These are phyloP conservation scores for Calonectria fujianensis DNA, from an alignment of 2,329 filamentous ascomycete species.

Conservation along the genomic window DNA sequence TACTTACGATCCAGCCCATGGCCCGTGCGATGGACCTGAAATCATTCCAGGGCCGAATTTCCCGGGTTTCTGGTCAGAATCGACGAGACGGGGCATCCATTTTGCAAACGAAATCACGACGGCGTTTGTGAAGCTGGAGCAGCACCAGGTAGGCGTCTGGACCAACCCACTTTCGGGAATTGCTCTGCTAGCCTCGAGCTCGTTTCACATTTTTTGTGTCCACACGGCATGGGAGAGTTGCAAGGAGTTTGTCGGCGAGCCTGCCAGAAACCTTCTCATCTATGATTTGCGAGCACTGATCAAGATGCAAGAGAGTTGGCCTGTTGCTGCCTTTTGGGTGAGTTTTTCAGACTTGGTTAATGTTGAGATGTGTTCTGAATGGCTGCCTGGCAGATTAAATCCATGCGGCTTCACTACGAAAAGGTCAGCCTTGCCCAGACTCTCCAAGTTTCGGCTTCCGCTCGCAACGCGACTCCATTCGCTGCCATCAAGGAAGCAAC, in stretches of 20 bases:
- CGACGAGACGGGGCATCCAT: background rate
- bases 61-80: slow-evolving; percentile 13
- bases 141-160: background rate
- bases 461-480: background rate
- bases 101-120: slow-evolving; percentile 6
- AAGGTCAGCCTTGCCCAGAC: slow-evolving; percentile 17
- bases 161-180: slow-evolving; percentile 3
- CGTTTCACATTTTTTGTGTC: slow-evolving; percentile 13
- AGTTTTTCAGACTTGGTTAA: background rate
- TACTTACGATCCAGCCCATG: background rate
- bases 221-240: slow-evolving; percentile 13
- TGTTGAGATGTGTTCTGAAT: background rate
- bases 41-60: slow-evolving; percentile 4
- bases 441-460: background rate
- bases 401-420: slow-evolving; percentile 13
- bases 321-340: slow-evolving; percentile 12
- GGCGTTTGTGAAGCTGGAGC: background rate
- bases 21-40: slow-evolving; percentile 1
- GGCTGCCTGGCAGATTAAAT: background rate
- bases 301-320: slow-evolving; percentile 20
- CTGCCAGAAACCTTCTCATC: background rate
- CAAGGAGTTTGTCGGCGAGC: slow-evolving; percentile 11
- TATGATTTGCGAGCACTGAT: background rate
- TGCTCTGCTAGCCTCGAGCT: background rate
- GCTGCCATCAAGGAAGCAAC: slow-evolving; percentile 10